Percentiles rank a stretch among this genome's conserved stretches.
phyloP scores from a whole-genome alignment of 495 filamentous ascomycete genomes.

The Penicillium herquei region DNA sequence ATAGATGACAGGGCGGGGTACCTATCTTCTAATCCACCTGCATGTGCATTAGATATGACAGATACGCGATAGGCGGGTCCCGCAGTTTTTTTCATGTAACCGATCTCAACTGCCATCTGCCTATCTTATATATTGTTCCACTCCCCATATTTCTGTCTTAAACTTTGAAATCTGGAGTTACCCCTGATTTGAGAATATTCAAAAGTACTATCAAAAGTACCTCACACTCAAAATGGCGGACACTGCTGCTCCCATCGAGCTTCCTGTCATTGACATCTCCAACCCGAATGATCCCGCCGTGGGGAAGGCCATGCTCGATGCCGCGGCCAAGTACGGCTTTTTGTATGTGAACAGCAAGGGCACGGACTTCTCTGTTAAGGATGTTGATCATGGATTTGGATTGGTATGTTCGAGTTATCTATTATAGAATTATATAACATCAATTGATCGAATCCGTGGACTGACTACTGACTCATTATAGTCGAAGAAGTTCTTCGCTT shows the following conservation, averaged over 20 bases:
- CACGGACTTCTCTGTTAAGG: slow-evolving; percentile 60
- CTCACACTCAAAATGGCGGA: slow-evolving; percentile 37
- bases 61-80: slow-evolving; percentile 18
- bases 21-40: too few relatives aligned
- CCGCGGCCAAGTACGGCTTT: slow-evolving; percentile 80
- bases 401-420: slow-evolving; percentile 49
- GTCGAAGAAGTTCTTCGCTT: slow-evolving; percentile 78
- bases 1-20: too few relatives aligned
- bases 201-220: neutral
- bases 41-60: slow-evolving; percentile 11
- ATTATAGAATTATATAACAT: neutral
- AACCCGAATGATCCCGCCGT: slow-evolving; percentile 51
- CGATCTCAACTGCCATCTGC: slow-evolving; percentile 13
- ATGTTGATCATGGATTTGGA: slow-evolving; percentile 72
- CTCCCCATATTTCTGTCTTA: too few relatives aligned
- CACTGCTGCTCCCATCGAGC: slow-evolving; percentile 45
- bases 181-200: too few relatives aligned
- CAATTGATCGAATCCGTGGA: too few relatives aligned
- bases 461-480: slow-evolving; percentile 24
- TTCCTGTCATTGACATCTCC: slow-evolving; percentile 80
- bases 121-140: slow-evolving; percentile 7
- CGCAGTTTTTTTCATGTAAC: slow-evolving; percentile 7
- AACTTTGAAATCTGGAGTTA: too few relatives aligned
- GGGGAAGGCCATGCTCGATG: slow-evolving; percentile 72
- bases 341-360: slow-evolving; percentile 77